Base-by-base conservation (phyloP, 768 basidiomycete species). In the Hypsizygus marmoreus region DNA sequence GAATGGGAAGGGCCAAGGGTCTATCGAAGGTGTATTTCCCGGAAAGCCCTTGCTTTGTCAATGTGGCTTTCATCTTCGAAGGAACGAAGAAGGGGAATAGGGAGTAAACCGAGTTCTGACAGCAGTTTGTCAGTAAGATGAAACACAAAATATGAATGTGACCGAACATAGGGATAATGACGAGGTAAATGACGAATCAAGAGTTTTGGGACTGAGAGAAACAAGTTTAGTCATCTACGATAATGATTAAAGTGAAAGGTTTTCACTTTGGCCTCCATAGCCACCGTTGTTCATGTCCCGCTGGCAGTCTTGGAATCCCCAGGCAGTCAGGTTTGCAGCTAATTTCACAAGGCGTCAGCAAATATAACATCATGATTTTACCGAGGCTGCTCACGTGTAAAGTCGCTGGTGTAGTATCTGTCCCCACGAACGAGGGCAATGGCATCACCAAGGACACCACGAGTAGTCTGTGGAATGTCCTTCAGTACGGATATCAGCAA, bases 381-480 rank as follows among this genome's bases (percentile, higher is more conserved):
- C 6, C 4, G 14, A 4, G 14, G 9, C 11, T 9, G 56, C 70
- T 32, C 49, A 75, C 74, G 75, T 4, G 73, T 79, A 54, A 74
- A 76, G 55, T 77, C 73, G 10, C 67, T 73, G 6, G 78, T 80
- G 49, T 68, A 73, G 60, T 75, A 80, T 39, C 77, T 56, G 52
- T 81, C 77, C 0, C 79, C 78, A 32, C 78, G 72, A 43, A 77
- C 67, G 36, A 81, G 62, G 6, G 73, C 67, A 24, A 78, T 73
- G 10, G 79, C 78, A 49, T 81, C 79, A 7, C 72, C 74, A 2
- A 82, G 69, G 22, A 80, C 70, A 6, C 73, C 75, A 17, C 76
- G 62, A 32, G 73, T 71, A 40, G 72, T 73, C 71, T 73, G 35
- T 4, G 23, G 2, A 11, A 13, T 17, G 12, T n/a, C n/a, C n/a